A percentile compares a stretch with the other conserved stretches of the same genome.
Conservation (phyloP, 139 green algal genomes). For the Closterium sp. region DNA sequence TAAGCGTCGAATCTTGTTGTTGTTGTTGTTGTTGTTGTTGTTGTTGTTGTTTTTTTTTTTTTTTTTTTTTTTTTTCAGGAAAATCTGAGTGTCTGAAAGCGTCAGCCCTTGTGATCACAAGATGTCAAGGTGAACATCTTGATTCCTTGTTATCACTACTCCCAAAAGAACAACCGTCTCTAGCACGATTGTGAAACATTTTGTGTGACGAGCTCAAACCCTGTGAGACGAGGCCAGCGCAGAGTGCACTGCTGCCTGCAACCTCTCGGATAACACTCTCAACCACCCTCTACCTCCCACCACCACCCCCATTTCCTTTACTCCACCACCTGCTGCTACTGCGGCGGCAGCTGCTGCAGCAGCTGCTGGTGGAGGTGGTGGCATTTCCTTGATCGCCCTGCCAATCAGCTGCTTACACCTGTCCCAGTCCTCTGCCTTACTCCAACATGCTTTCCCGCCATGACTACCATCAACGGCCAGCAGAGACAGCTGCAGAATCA, state of each 20-base stretch:
- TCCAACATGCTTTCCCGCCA: conserved; percentile 2
- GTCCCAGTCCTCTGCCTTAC: conserved; percentile 22
- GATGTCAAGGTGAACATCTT: too few species aligned
- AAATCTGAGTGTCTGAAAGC: too few species aligned
- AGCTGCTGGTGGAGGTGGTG: neutral
- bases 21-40: too few species aligned
- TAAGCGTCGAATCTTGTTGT: too few species aligned
- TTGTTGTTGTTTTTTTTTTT: too few species aligned
- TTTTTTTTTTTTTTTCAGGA: too few species aligned
- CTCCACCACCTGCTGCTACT: neutral
- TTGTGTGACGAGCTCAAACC: neutral
- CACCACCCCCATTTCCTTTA: neutral
- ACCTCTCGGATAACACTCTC: neutral
- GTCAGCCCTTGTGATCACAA: too few species aligned
- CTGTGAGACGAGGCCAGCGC: neutral
- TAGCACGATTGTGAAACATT: too few species aligned
- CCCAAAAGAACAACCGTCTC: too few species aligned
- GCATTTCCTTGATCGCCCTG: neutral
- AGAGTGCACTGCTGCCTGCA: neutral
- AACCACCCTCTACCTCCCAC: neutral
- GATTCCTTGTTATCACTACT: too few species aligned
- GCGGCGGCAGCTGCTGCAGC: neutral
- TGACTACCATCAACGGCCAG: conserved; percentile 34
- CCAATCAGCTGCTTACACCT: conserved; percentile 7
- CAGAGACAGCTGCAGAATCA: conserved; percentile 8